These are phyloP conservation scores for Rosellinia necatrix DNA, from an alignment of 2,329 filamentous ascomycete genomes.

Conservation along the genomic window DNA sequence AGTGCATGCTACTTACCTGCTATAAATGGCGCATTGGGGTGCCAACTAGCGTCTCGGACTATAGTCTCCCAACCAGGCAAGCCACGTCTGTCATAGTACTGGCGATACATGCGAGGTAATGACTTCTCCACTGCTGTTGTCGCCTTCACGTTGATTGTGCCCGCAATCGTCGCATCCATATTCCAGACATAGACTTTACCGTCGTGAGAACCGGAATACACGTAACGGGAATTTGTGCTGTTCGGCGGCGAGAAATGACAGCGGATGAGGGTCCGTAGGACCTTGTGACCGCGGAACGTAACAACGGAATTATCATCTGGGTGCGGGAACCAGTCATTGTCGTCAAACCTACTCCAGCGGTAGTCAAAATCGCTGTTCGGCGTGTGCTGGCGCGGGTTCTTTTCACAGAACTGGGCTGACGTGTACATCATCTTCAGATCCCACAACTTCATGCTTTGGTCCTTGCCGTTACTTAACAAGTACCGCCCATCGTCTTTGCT, in stretches of 20 bases:
- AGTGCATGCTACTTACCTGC: conserved; percentile 54
- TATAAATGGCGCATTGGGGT: conserved; percentile 80
- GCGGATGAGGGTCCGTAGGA: conserved; percentile 87
- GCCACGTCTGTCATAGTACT: conserved; percentile 60
- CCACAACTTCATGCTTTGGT: conserved; percentile 98
- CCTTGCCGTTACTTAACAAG: conserved; percentile 91
- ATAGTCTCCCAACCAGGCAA: conserved; percentile 71
- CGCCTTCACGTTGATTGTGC: conserved; percentile 74
- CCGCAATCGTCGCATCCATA: conserved; percentile 82
- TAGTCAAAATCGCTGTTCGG: conserved; percentile 71
- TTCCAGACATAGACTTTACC: conserved; percentile 93
- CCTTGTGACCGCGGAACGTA: conserved; percentile 88
- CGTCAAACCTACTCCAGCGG: conserved; percentile 68
- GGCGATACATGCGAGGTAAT: conserved; percentile 56
- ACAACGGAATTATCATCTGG: conserved; percentile 89
- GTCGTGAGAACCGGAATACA: conserved; percentile 89
- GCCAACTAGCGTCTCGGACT: conserved; percentile 89
- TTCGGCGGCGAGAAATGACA: conserved; percentile 92
- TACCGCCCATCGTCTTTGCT: conserved; percentile 76
- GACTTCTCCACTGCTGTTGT: conserved; percentile 69
- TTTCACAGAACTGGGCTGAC: conserved; percentile 63
- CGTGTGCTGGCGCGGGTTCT: conserved; percentile 61
- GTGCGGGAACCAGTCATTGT: conserved; percentile 70
- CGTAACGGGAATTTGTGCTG: conserved; percentile 87
- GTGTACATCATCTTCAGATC: conserved; percentile 89